A percentile compares a stretch with the other conserved stretches of the same genome.
phyloP scores from a whole-genome alignment of 805 yeast genomes.

The Ogataea nitratoaversa region DNA sequence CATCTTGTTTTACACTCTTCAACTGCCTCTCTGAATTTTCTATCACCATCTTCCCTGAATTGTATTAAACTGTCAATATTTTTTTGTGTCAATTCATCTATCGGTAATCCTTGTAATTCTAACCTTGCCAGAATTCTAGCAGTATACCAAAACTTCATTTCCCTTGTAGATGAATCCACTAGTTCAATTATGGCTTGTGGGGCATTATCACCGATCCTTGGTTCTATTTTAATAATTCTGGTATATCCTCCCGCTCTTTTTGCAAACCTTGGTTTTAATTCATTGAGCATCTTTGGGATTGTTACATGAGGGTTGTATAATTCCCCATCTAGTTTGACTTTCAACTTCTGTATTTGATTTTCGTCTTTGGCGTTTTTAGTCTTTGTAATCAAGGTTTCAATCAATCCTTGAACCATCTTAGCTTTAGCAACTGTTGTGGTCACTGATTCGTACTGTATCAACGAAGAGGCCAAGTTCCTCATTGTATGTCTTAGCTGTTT shows the following conservation, averaged over 20 bases:
- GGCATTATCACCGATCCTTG: conserved; percentile 84
- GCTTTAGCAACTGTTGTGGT: conserved; percentile 75
- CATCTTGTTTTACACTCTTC: conserved; percentile 47
- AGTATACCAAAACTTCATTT: conserved; percentile 68
- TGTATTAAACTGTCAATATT: conserved; percentile 51
- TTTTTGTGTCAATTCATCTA: conserved; percentile 49
- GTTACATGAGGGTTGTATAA: conserved; percentile 46
- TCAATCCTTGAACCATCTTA: conserved; percentile 57
- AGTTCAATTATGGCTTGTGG: conserved; percentile 85
- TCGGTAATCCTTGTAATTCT: conserved; percentile 53
- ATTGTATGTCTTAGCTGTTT: conserved; percentile 53
- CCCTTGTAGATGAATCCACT: conserved; percentile 57
- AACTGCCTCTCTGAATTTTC: conserved; percentile 57
- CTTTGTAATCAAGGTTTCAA: conserved; percentile 60
- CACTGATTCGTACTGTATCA: conserved; percentile 66
- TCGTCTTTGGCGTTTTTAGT: conserved; percentile 36
- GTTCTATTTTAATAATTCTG: conserved; percentile 77
- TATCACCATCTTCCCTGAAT: conserved; percentile 46
- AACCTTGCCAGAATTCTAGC: conserved; percentile 86
- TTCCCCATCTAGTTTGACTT: conserved; percentile 30
- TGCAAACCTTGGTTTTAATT: conserved; percentile 59
- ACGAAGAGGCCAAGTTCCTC: conserved; percentile 61
- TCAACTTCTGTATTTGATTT: conserved; percentile 25
- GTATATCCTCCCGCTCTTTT: conserved; percentile 78
- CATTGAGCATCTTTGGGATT: conserved; percentile 63